Evolutionary conservation across 179 eudicot genomes (phyloP).

Genomic region (Camellia oleifera): DNA sequence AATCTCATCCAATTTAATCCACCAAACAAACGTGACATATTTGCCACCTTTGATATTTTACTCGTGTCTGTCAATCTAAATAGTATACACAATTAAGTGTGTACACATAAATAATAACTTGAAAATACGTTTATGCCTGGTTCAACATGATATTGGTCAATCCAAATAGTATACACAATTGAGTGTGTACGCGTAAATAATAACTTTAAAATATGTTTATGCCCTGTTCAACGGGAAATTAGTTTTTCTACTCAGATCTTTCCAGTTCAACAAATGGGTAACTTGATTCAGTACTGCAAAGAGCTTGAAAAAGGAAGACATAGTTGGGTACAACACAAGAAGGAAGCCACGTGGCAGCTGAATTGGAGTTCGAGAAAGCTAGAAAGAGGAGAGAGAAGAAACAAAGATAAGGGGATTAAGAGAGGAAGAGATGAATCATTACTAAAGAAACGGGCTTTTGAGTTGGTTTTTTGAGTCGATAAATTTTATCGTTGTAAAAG

Average conservation of each 20-base stretch:
- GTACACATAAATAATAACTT: background rate
- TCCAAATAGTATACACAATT: too few relatives aligned
- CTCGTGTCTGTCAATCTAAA: too few relatives aligned
- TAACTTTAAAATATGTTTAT: too few relatives aligned
- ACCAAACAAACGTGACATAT: too few relatives aligned
- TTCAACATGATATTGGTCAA: slow-evolving; percentile 10
- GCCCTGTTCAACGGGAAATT: slow-evolving; percentile 17
- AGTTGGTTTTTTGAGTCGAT: too few relatives aligned
- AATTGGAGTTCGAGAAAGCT: slow-evolving; percentile 63
- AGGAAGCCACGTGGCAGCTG: slow-evolving; percentile 74
- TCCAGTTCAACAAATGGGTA: slow-evolving; percentile 39
- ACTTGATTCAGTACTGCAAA: slow-evolving; percentile 44
- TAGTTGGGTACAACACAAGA: slow-evolving; percentile 55
- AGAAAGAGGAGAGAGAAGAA: slow-evolving; percentile 57
- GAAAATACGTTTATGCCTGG: background rate
- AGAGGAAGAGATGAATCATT: slow-evolving; percentile 43
- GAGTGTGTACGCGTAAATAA: background rate
- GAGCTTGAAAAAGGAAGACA: slow-evolving; percentile 70
- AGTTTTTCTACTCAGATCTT: slow-evolving; percentile 4
- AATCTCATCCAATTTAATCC: too few relatives aligned
- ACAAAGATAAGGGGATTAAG: slow-evolving; percentile 48
- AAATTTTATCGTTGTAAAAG: too few relatives aligned
- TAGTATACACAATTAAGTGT: too few relatives aligned
- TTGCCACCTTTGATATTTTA: too few relatives aligned
- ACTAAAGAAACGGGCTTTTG: too few relatives aligned